Evolutionary conservation across 1,139 yeast genomes (phyloP).

Genomic region (Nadsonia starkeyi-henricii): DNA sequence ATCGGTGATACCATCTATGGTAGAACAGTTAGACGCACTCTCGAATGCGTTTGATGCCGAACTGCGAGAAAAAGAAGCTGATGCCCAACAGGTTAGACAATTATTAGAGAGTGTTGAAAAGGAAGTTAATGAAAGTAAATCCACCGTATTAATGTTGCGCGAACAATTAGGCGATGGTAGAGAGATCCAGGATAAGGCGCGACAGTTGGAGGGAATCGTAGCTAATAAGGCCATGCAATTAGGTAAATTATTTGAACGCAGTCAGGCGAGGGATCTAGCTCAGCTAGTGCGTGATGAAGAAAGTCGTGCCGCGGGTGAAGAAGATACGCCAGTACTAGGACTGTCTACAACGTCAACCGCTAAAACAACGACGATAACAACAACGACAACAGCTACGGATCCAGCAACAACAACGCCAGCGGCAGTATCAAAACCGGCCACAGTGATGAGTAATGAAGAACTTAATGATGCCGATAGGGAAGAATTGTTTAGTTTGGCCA

Average conservation of each 20-base stretch:
- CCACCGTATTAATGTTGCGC: constrained; percentile 20
- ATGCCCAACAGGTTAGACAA: constrained; percentile 31
- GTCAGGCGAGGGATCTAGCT: constrained; percentile 43
- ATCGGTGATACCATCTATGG: constrained; percentile 28
- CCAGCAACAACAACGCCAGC: neutral
- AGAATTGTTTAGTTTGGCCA: constrained; percentile 22
- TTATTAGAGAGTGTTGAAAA: constrained; percentile 28
- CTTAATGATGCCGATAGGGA: constrained; percentile 10
- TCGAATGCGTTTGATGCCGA: constrained; percentile 44
- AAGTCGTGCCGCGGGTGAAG: constrained; percentile 25
- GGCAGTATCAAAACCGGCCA: too few species aligned
- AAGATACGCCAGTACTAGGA: constrained; percentile 12
- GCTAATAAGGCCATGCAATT: constrained; percentile 24
- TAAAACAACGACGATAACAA: constrained; percentile 1
- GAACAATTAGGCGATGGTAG: constrained; percentile 20
- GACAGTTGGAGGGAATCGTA: constrained; percentile 19
- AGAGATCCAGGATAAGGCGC: constrained; percentile 15
- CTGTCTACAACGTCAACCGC: neutral
- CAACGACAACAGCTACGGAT: too few species aligned
- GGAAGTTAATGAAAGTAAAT: constrained; percentile 25
- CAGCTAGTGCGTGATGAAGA: constrained; percentile 34
- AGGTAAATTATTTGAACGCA: constrained; percentile 34
- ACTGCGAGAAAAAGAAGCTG: constrained; percentile 36
- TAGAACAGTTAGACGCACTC: constrained; percentile 36
- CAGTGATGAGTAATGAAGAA: constrained; percentile 4